Conservation (phyloP, 2,329 filamentous ascomycete species). For the Penicillium sp. region DNA sequence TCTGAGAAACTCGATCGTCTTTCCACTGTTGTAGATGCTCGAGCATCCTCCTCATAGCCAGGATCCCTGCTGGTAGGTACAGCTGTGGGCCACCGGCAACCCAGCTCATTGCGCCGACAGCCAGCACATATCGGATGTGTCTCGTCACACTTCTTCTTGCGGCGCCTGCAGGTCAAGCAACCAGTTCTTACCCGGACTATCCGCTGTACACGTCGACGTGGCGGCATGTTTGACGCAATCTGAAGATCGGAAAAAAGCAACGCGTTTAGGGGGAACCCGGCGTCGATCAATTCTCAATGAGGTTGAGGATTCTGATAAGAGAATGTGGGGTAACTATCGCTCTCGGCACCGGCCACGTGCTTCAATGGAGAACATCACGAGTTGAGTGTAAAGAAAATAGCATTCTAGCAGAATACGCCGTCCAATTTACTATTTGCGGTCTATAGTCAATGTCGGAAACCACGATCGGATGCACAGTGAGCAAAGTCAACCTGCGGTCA, state of each 20-base stretch:
- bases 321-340: conserved; percentile 7
- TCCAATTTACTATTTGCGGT: too few species aligned
- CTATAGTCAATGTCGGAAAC: too few species aligned
- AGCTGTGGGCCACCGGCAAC: conserved; percentile 27
- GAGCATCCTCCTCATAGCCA: conserved; percentile 1
- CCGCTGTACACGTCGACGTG: conserved; percentile 27
- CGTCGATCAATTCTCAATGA: background rate
- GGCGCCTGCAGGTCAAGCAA: conserved; percentile 32
- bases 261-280: conserved; percentile 8
- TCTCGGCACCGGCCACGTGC: background rate
- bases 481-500: too few species aligned
- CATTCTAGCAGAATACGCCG: too few species aligned
- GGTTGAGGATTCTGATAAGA: conserved; percentile 1
- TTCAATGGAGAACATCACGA: too few species aligned
- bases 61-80: conserved; percentile 16
- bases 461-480: too few species aligned
- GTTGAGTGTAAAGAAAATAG: too few species aligned
- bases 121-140: conserved; percentile 34
- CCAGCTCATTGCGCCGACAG: conserved; percentile 30
- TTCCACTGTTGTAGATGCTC: background rate
- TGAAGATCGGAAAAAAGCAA: conserved; percentile 5
- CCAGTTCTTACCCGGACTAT: conserved; percentile 33
- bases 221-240: background rate
- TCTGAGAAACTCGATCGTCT: conserved; percentile 6
- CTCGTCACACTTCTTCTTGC: conserved; percentile 38